These are phyloP conservation scores for Nitzschia palea DNA, from an alignment of 108 stramenopile species.

Conservation along the genomic window DNA sequence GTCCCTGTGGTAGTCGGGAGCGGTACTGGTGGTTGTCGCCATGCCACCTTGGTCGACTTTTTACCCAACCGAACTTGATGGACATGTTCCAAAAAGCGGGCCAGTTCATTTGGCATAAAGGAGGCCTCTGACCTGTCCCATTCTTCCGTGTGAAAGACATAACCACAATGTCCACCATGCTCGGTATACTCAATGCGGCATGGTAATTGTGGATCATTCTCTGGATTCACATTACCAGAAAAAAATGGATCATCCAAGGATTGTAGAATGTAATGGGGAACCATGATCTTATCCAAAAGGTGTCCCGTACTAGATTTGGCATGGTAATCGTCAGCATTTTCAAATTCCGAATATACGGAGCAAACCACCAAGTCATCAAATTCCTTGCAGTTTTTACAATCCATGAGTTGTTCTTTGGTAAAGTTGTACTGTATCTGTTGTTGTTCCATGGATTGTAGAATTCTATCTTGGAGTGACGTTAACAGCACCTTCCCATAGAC, in stretches of 20 bases:
- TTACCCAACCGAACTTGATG: slow-evolving; percentile 3
- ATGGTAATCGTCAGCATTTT: slow-evolving; percentile 68
- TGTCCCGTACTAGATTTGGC: slow-evolving; percentile 45
- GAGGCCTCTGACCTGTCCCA: slow-evolving; percentile 14
- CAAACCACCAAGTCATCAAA: slow-evolving; percentile 67
- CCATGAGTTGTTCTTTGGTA: slow-evolving; percentile 33
- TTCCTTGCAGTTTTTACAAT: slow-evolving; percentile 50
- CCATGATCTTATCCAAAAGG: slow-evolving; percentile 50
- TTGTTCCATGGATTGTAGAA: slow-evolving; percentile 37
- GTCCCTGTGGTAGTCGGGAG: too few relatives aligned
- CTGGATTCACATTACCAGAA: slow-evolving; percentile 28
- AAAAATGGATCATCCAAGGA: slow-evolving; percentile 86
- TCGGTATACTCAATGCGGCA: slow-evolving; percentile 28
- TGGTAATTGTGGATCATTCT: slow-evolving; percentile 15
- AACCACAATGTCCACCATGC: slow-evolving; percentile 69
- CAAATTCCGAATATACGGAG: slow-evolving; percentile 62
- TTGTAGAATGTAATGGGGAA: slow-evolving; percentile 69
- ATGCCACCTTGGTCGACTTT: not conserved
- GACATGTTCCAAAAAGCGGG: slow-evolving; percentile 47
- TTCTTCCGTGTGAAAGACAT: slow-evolving; percentile 39
- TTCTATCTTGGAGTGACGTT: slow-evolving; percentile 49
- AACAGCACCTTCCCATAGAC: slow-evolving; percentile 58
- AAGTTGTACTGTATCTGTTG: slow-evolving; percentile 46
- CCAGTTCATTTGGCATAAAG: slow-evolving; percentile 41
- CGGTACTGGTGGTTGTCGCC: too few relatives aligned